Base-by-base conservation (phyloP, 2,329 filamentous ascomycete species). In the Ascochyta koolunga region DNA sequence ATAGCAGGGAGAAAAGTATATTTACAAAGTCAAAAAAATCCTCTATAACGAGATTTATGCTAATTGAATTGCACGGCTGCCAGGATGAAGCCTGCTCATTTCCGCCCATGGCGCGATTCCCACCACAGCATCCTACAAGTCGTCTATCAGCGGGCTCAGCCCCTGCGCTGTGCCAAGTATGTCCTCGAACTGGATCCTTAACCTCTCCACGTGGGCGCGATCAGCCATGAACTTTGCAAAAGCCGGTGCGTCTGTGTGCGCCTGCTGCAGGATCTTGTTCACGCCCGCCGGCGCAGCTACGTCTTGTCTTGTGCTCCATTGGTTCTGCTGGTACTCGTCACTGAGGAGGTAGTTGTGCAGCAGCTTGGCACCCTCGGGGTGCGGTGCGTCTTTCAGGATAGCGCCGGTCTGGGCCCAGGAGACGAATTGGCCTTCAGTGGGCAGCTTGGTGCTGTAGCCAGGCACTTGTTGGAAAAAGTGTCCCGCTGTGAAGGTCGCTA, bases 291-390 rank as follows among this genome's bases (percentile, higher is more conserved):
- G 71, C 0, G 68, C 38, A 0, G 72, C 66, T 0, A 65, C 42
- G 56, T 80, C 78, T 2, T 52, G 56, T 4, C 76, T 70, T 0
- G 76, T 72, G 16, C 71, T 73, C 77, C 76, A 75, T 6, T 58
- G 69, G 3, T 46, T 54, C 0, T 51, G 40, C 61, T 81, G 78
- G 40, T 58, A 74, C 49, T 80, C 79, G 1, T 68, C 51, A 49
- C 73, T 79, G 10, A 83, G 64, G 5, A 83, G 53, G 61, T 67
- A 83, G 61, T 74, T 79, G 59, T 79, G 75, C 8, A 83, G 73
- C 22, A 83, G 67, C 69, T 82, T 83, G 24, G 82, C 79, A 27
- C 75, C 75, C 64, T 83, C 80, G 0, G 79, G 79, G 43, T 80
- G 79, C 0, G 79, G 78, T 0, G 82, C 79, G 25, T 79, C 68